Percentiles rank a stretch among this genome's conserved stretches.
These are phyloP conservation scores for Colletotrichum coccodes DNA, from an alignment of 2,329 filamentous ascomycete species.

Conservation along the genomic window DNA sequence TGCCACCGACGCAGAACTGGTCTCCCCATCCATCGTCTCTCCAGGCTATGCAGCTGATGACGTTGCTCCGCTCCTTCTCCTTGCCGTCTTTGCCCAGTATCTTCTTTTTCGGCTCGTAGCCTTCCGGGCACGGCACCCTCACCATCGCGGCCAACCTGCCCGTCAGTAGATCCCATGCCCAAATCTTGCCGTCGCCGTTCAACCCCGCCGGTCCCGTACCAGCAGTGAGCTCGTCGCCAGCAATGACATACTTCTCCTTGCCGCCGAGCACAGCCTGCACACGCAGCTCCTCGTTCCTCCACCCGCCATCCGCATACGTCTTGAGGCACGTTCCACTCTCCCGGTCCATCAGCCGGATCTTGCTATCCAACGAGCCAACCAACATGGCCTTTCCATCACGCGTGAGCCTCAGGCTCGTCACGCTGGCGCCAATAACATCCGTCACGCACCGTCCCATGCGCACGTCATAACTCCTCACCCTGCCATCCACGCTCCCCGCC, in stretches of 20 bases:
- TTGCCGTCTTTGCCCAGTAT: constrained; percentile 69
- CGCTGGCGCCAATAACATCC: constrained; percentile 75
- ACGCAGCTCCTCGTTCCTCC: constrained; percentile 76
- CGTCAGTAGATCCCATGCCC: constrained; percentile 86
- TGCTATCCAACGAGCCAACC: constrained; percentile 80
- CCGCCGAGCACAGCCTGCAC: constrained; percentile 80
- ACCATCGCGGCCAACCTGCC: constrained; percentile 75
- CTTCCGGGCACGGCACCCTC: constrained; percentile 62
- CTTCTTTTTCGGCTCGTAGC: constrained; percentile 58
- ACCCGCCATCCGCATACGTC: constrained; percentile 69
- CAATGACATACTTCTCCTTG: constrained; percentile 81
- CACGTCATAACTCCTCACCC: constrained; percentile 84
- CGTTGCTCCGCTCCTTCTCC: constrained; percentile 67
- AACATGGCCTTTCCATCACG: constrained; percentile 80
- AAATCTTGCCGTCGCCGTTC: constrained; percentile 66
- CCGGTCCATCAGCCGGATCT: constrained; percentile 83
- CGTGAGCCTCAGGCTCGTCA: constrained; percentile 81
- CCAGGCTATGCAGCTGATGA: constrained; percentile 72
- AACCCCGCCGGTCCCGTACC: constrained; percentile 38
- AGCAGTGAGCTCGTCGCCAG: constrained; percentile 76
- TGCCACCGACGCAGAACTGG: constrained; percentile 74
- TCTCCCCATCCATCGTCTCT: constrained; percentile 70
- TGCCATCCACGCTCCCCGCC: constrained; percentile 84
- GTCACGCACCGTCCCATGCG: constrained; percentile 76
- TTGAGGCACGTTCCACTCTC: constrained; percentile 78